A percentile compares a stretch with the other conserved stretches of the same genome.
Evolutionary conservation across 768 basidiomycete species (phyloP).

Genomic region (Suillus decipiens): DNA sequence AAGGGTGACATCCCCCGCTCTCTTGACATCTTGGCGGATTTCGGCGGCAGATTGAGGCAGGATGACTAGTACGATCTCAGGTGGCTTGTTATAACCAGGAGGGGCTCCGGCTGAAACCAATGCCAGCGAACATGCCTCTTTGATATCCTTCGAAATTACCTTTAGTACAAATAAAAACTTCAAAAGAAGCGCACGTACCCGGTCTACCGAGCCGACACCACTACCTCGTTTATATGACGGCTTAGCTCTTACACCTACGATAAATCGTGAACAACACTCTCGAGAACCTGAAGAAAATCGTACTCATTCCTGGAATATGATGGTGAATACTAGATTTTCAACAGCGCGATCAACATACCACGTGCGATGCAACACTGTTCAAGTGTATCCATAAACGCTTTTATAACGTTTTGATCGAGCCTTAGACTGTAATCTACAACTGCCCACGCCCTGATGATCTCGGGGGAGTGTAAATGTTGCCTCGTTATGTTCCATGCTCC

Average conservation of each 20-base stretch:
- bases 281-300: slow-evolving; percentile 1
- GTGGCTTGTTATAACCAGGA: slow-evolving; percentile 5
- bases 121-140: slow-evolving; percentile 15
- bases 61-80: slow-evolving; percentile 49
- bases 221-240: slow-evolving; percentile 11
- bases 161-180: slow-evolving; percentile 6
- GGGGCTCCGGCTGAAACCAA: not conserved
- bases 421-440: slow-evolving; percentile 34
- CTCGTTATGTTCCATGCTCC: slow-evolving; percentile 43
- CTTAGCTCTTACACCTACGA: slow-evolving; percentile 5
- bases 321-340: not conserved
- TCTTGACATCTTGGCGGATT: slow-evolving; percentile 50
- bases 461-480: slow-evolving; percentile 30
- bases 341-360: slow-evolving; percentile 23
- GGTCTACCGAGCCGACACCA: slow-evolving; percentile 4
- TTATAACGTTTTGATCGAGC: slow-evolving; percentile 9
- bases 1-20: slow-evolving; percentile 50
- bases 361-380: slow-evolving; percentile 28
- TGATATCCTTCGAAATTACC: slow-evolving; percentile 17
- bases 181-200: not conserved
- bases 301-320: slow-evolving; percentile 27
- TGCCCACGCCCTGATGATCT: slow-evolving; percentile 35
- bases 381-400: slow-evolving; percentile 29
- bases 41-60: slow-evolving; percentile 52
- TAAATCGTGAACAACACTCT: not conserved